Base-by-base conservation (phyloP, 768 basidiomycete genomes). In the Leucocoprinus leucothites region DNA sequence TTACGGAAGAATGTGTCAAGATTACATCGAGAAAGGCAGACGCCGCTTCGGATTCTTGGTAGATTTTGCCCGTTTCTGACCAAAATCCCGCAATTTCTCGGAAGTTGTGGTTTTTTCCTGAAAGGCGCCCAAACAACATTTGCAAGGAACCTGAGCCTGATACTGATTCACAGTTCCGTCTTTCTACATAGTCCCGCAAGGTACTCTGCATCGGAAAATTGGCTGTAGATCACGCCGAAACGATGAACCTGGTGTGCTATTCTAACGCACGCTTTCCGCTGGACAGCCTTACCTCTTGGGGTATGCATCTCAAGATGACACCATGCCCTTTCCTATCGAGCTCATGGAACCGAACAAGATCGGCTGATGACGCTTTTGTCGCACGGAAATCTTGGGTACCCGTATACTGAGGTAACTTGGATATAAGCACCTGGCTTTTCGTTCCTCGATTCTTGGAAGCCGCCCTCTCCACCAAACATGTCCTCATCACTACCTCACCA, bases 241-340 rank as follows among this genome's bases (percentile, higher is more conserved):
- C 57, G 51, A 47, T 58, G 49, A 38, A 46, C 31, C 52, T 53
- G 51, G 47, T 24, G 28, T 54, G 22, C 46, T 63, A 58, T 64
- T 64, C 62, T 64, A 61, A 60, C 59, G 58, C 44, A 55, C 60
- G 59, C 60, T 61, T 58, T 53, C 58, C 60, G 65, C 60, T 66
- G 70, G 63, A 72, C 64, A 66, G 68, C 65, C 59, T 71, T 70
- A 63, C 65, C 59, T 60, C 71, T 68, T 68, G 61, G 52, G 41
- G 54, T 22, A 42, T 22, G 25, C 22, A 56, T 56, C 54, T 56
- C 11, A 28, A 56, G 54, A 53, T 52, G 28, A n/a, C 9, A 31
- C 35, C 19, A 52, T 40, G n/a, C 54, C 54, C 7, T 38, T 56
- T 41, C 28, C 48, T 41, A 43, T 21, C 14, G 28, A 41, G 43